Base-by-base conservation (phyloP, 108 stramenopile species). In the Schizochytrium sp. region DNA sequence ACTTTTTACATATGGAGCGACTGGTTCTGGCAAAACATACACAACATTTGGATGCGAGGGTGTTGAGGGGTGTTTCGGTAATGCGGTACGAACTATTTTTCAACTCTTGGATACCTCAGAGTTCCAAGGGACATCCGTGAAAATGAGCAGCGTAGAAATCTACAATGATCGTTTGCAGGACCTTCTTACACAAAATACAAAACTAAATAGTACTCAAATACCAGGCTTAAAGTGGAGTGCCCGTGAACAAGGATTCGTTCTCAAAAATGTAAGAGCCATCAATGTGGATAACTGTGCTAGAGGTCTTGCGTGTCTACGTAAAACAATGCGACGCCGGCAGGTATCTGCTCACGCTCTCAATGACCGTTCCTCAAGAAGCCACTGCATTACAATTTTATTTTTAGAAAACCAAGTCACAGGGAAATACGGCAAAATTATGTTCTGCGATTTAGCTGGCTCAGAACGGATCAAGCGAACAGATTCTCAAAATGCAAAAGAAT, bases 41-140 rank as follows among this genome's bases (percentile, higher is more conserved):
- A 55, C 76, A n/a, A 83, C 53, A 53, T 83, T 83, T 83, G 76
- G 76, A 83, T 55, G 50, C 12, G 53, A 49, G 7, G 76, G 76
- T 17, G 53, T 28, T 5, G 76, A 83, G 13, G 76, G 76, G 1
- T 83, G 76, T 40, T 83, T 83, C 28, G 76, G 76, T 2, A 47
- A 55, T 10, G 47, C 76, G 17, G 55, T 83, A n/a, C 3, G 53
- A 0, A 83, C 76, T 0, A 55, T 83, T 10, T 83, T 55, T 83
- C 5, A 5, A 8, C 50, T 55, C 13, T 1, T 83, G 10, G 76
- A 83, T 47, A 83, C 76, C 15, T 53, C 76, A 5, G 76, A 46
- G 45, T 83, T 55, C 28, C 76, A 50, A 12, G 53, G 53, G 0
- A 55, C 53, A 47, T 40, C 76, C 28, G 53, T 83, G n/a, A 17